Base-by-base conservation (phyloP, 1,284 basidiomycete species). In the Stygiomarasmius scandens region DNA sequence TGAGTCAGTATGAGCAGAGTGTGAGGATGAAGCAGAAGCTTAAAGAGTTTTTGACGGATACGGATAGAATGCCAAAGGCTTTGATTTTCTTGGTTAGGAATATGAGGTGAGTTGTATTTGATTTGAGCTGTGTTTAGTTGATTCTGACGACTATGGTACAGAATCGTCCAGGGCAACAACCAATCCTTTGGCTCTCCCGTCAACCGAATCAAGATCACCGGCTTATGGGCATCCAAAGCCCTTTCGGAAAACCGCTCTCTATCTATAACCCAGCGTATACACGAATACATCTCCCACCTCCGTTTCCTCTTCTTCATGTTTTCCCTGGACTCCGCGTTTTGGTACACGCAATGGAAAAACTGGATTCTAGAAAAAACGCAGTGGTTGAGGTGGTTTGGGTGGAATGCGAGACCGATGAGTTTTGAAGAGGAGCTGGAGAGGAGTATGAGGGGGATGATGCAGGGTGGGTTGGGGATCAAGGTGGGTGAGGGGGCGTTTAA, bases 121-220 rank as follows among this genome's bases (percentile, higher is more conserved):
- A n/a, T n/a, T n/a, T n/a, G n/a, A n/a, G n/a, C n/a, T n/a, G n/a
- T n/a, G n/a, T n/a, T n/a, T n/a, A n/a, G n/a, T n/a, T n/a, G n/a
- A n/a, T n/a, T n/a, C n/a, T n/a, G n/a, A n/a, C n/a, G n/a, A n/a
- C n/a, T n/a, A n/a, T n/a, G n/a, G n/a, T n/a, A n/a, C n/a, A 82
- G 82, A 52, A 88, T 89, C 70, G 83, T 89, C 14, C 87, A 89
- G 81, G 85, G 85, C 19, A 91, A 92, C 69, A 91, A 91, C 65
- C 88, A 92, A 69, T 77, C 80, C 1, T 82, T 94, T 24, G 90
- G 90, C 22, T 90, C 90, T 2, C 93, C 93, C 0, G 89, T 93
- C 0, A 94, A 95, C 65, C 84, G 93, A 20, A 87, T 96, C 71
- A 93, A 92, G 69, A 89, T 94, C 54, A 92, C 87, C 0, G 92